Evolutionary conservation across 257 asterid genomes (phyloP).

Genomic region (Sherardia arvensis): DNA sequence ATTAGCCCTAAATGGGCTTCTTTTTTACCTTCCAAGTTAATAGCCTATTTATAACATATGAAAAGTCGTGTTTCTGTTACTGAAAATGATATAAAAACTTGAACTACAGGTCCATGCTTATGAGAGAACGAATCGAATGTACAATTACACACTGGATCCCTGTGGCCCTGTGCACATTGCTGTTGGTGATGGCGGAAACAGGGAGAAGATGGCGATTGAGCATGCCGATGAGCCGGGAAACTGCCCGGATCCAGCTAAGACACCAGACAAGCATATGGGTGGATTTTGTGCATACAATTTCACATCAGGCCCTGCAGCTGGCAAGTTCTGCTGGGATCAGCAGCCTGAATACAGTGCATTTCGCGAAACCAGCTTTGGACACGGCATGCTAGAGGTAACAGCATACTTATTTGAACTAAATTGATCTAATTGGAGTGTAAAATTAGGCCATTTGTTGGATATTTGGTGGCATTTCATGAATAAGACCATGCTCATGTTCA

Average conservation of each 20-base stretch:
- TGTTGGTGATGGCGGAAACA: constrained; percentile 87
- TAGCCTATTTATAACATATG: background rate
- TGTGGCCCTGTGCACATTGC: constrained; percentile 73
- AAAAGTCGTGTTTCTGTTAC: background rate
- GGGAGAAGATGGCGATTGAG: constrained; percentile 70
- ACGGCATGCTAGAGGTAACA: constrained; percentile 89
- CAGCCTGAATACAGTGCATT: constrained; percentile 92
- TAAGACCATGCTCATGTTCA: background rate
- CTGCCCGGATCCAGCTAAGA: constrained; percentile 68
- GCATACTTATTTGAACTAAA: too few species aligned
- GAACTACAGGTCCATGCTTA: constrained; percentile 39
- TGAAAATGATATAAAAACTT: background rate
- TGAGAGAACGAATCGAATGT: constrained; percentile 91
- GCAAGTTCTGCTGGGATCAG: constrained; percentile 83
- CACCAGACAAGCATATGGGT: constrained; percentile 66
- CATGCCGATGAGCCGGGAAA: constrained; percentile 69
- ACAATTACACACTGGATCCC: constrained; percentile 72
- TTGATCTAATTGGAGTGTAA: too few species aligned
- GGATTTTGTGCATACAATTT: constrained; percentile 81
- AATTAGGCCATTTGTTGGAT: too few species aligned
- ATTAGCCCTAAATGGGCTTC: too few species aligned
- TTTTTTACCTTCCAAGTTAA: too few species aligned
- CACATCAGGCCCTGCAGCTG: constrained; percentile 83
- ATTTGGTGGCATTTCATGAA: too few species aligned
- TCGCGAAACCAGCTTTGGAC: constrained; percentile 87